phyloP scores from a whole-genome alignment of 495 filamentous ascomycete genomes.

The Darksidea phi region DNA sequence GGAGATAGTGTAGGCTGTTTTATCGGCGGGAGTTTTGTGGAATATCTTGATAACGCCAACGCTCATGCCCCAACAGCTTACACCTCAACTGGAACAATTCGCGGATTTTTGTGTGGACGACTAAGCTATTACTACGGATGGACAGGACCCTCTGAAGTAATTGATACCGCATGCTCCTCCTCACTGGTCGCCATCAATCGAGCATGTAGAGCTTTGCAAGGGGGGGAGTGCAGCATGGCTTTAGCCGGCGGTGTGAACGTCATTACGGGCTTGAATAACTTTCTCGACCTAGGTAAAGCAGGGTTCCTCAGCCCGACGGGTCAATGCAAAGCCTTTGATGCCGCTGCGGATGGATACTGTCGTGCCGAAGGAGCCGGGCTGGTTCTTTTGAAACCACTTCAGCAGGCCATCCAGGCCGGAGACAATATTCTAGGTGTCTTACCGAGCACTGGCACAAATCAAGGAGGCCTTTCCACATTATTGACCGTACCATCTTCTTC shows the following conservation, averaged over 20 bases:
- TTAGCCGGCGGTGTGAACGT: constrained; percentile 6
- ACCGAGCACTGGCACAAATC: constrained; percentile 40
- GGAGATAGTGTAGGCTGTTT: not conserved
- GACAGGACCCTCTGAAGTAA: not conserved
- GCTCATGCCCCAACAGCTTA: not conserved
- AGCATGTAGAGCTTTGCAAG: not conserved
- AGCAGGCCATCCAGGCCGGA: constrained; percentile 43
- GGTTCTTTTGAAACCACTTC: constrained; percentile 47
- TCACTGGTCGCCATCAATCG: constrained; percentile 1
- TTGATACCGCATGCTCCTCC: constrained; percentile 19
- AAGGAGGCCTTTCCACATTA: no score
- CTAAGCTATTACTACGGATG: constrained; percentile 2
- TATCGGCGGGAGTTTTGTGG: not conserved
- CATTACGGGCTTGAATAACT: not conserved
- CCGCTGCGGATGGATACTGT: constrained; percentile 12
- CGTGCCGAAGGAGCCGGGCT: constrained; percentile 5
- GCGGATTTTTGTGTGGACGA: constrained; percentile 1
- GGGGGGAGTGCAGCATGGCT: not conserved
- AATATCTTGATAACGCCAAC: not conserved
- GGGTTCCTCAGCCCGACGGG: constrained; percentile 10
- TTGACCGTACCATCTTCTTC: no score
- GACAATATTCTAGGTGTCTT: constrained; percentile 51
- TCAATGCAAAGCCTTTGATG: constrained; percentile 9
- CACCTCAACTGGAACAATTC: constrained; percentile 1
- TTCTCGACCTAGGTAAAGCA: not conserved